phyloP scores from a whole-genome alignment of 2,329 filamentous ascomycete species.

The Penicillium palitans region DNA sequence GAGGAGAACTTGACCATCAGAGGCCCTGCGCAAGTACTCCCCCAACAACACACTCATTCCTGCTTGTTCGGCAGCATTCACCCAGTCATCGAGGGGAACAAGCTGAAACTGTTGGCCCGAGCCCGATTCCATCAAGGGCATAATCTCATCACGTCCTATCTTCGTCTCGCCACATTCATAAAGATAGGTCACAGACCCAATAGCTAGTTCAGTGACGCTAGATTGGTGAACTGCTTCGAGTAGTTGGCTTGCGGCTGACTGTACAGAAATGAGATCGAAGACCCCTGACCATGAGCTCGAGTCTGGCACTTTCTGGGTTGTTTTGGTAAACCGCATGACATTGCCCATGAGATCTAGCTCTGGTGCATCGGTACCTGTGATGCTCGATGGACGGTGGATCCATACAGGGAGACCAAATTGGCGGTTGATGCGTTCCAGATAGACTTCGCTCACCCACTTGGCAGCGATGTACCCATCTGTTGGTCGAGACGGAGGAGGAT shows the following conservation, averaged over 20 bases:
- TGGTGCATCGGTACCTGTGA: constrained; percentile 20
- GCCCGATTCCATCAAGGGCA: constrained; percentile 17
- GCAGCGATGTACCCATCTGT: constrained; percentile 39
- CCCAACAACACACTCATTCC: constrained; percentile 24
- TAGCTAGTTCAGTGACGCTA: not conserved
- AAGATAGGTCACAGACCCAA: constrained; percentile 2
- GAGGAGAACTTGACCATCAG: constrained; percentile 19
- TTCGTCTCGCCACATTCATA: constrained; percentile 22
- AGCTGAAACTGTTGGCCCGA: constrained; percentile 13
- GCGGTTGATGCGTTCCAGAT: constrained; percentile 34
- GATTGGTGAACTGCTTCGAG: constrained; percentile 13
- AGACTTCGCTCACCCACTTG: constrained; percentile 45
- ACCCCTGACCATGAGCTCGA: constrained; percentile 19
- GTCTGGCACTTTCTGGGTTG: constrained; percentile 19
- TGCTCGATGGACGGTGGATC: constrained; percentile 35
- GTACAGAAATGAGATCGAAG: constrained; percentile 24
- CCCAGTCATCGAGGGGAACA: constrained; percentile 18
- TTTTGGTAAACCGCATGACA: constrained; percentile 20
- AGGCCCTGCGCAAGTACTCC: constrained; percentile 18
- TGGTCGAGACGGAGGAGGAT: constrained; percentile 30
- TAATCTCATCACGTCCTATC: constrained; percentile 18
- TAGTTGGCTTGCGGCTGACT: constrained; percentile 20
- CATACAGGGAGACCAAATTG: constrained; percentile 24
- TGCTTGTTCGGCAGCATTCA: constrained; percentile 19
- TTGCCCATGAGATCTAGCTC: constrained; percentile 26